Base-by-base conservation (phyloP, 148 eudicot species). In the Selenicereus undatus region DNA sequence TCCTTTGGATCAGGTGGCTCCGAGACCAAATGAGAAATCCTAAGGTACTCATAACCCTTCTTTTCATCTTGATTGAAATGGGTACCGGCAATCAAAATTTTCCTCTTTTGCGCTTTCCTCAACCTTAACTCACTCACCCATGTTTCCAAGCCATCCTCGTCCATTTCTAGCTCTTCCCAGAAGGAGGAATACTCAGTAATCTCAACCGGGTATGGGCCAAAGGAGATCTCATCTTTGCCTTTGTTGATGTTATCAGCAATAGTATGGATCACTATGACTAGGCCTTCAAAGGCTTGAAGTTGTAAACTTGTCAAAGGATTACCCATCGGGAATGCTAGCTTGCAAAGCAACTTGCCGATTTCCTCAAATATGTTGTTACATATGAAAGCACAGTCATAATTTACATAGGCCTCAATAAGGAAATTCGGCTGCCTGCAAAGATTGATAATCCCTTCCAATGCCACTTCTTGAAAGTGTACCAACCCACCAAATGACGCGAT, bases 211-310 rank as follows among this genome's bases (percentile, higher is more conserved):
- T 88, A 90, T 14, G 93, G 91, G 12, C 86, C 93, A 24, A 85
- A 88, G 29, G 91, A 87, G 75, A 74, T 85, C 3, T 84, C 70
- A 77, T 81, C 84, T 9, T 83, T 88, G 73, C 88, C 90, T 60
- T 81, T 88, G 80, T 92, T 93, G 18, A 92, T 84, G 26, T 86
- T 86, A 73, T 93, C 98, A 27, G 99, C 99, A 45, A 96, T 90
- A 74, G 86, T 84, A 73, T 96, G 98, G 71, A 96, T 89, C 13
- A 91, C 86, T 36, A 88, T 81, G 21, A 87, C 82, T 8, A 96
- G 85, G 27, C 99, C 99, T 74, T 96, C 99, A 32, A 96, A 92
- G 52, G 99, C 95, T 86, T 96, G 99, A 50, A 92, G 86, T 69
- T 96, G 99, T n/a, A 90, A 85, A 76, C 91, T 89, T 52, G 94